Evolutionary conservation across 1,284 basidiomycete species (phyloP), one percentile per base, ranked within the genome.

Genomic region (Cystobasidiaceae sp.): DNA sequence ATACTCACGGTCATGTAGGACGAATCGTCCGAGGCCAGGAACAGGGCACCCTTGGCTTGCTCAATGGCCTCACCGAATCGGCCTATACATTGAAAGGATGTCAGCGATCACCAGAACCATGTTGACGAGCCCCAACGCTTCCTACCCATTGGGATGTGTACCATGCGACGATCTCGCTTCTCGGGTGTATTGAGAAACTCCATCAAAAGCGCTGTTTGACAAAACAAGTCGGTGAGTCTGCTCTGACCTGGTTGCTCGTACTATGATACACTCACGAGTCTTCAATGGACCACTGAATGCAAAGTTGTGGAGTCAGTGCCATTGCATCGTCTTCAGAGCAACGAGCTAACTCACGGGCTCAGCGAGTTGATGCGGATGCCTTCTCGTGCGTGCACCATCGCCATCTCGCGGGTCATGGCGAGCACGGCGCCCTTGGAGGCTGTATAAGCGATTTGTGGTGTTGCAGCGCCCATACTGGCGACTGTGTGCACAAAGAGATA

Each of bases 151-250:
- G 94, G 94, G 30, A 94, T 83, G 76, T 97, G 93, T 27, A 91
- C 85, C 75, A 97, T 76, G 56, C 94, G 83, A 50, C 93, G 85
- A 68, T 96, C 85, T 69, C 88, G 85, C 81, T 97, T 97, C 82
- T 98, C 93, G 45, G 87, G 82, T n/a, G 94, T 97, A 79, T 97
- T 85, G 73, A 98, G 83, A 82, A 93, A 97, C 77, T 97, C 88
- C 93, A 98, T 98, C 32, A 98, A 82, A 33, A 97, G 84, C 37
- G 93, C 89, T 88, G 74, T 67, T 21, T 63, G 7, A 60, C 55
- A 27, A 60, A 41, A 7, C 5, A 9, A 67, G 15, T 23, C 28
- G 4, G n/a, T 27, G 21, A 23, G 32, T 17, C 44, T 28, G 28
- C 48, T 55, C 28, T 34, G 11, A 54, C 45, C 23, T 25, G n/a